Conservation (phyloP, 2,329 filamentous ascomycete species). For the Bipolaris bicolor region DNA sequence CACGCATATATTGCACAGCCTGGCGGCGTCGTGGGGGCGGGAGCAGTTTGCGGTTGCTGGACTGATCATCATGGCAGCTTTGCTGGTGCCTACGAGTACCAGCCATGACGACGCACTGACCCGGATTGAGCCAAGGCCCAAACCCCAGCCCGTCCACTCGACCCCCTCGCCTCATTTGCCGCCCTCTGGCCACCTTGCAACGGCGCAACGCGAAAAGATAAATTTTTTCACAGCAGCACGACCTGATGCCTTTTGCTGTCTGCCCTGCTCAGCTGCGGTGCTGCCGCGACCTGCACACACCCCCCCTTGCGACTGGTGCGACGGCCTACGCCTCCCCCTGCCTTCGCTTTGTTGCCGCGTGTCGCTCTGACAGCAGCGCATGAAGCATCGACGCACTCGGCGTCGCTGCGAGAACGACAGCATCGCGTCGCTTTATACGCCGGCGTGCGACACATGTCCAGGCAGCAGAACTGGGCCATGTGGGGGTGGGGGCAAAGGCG, state of each 20-base stretch:
- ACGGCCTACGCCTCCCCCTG: conserved; percentile 22
- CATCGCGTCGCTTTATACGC: conserved; percentile 4
- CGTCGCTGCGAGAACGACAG: not conserved
- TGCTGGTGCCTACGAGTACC: conserved; percentile 20
- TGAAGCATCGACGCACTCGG: conserved; percentile 11
- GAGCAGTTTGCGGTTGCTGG: conserved; percentile 9
- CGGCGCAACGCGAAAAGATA: conserved; percentile 22
- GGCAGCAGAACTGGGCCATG: conserved; percentile 4
- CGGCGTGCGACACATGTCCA: conserved; percentile 3
- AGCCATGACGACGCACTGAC: conserved; percentile 34
- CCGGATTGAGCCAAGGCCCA: conserved; percentile 25
- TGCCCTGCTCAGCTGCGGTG: not conserved
- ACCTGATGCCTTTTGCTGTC: conserved; percentile 3
- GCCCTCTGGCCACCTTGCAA: conserved; percentile 13
- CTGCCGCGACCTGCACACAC: conserved; percentile 21
- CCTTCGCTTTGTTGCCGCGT: conserved; percentile 8
- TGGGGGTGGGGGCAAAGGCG: conserved; percentile 5
- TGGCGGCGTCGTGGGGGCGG: too few relatives aligned
- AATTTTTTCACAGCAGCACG: conserved; percentile 15
- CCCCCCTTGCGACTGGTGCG: conserved; percentile 28
- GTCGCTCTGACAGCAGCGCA: conserved; percentile 5
- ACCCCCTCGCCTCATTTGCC: conserved; percentile 32
- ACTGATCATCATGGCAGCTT: conserved; percentile 12
- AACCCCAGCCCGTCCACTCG: conserved; percentile 27
- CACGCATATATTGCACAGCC: not conserved